Evolutionary conservation across 208 protist species (phyloP).

Genomic region (Endotrypanum monterogeii): DNA sequence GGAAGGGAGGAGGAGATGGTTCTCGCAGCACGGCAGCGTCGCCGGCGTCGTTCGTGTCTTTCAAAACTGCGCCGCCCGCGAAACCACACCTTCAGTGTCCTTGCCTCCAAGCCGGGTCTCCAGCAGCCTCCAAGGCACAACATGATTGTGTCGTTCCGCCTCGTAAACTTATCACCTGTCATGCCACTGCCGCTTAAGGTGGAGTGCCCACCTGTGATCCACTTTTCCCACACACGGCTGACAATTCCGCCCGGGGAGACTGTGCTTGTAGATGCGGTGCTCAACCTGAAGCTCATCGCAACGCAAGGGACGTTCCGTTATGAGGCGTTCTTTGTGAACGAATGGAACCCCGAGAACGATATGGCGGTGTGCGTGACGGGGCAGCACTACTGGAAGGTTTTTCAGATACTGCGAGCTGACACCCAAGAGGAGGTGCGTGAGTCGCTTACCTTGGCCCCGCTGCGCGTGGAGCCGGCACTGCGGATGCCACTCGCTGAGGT

Average conservation of each 20-base stretch:
- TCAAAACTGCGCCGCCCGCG: slow-evolving; percentile 20
- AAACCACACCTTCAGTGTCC: slow-evolving; percentile 25
- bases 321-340: slow-evolving; percentile 84
- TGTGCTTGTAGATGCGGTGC: slow-evolving; percentile 47
- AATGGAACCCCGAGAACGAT: slow-evolving; percentile 87
- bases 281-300: slow-evolving; percentile 65
- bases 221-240: slow-evolving; percentile 59
- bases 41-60: slow-evolving; percentile 15
- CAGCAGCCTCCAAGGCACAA: slow-evolving; percentile 13
- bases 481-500: slow-evolving; percentile 61
- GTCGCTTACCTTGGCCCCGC: slow-evolving; percentile 56
- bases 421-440: slow-evolving; percentile 49
- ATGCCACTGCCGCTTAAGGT: slow-evolving; percentile 76
- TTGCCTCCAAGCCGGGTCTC: slow-evolving; percentile 12
- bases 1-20: slow-evolving; percentile 16
- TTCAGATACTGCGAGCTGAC: slow-evolving; percentile 60
- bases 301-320: slow-evolving; percentile 79
- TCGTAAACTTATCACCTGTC: slow-evolving; percentile 68
- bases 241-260: slow-evolving; percentile 60
- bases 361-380: slow-evolving; percentile 77
- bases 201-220: slow-evolving; percentile 76
- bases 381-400: slow-evolving; percentile 86
- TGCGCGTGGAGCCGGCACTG: slow-evolving; percentile 48
- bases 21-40: slow-evolving; percentile 18
- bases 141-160: slow-evolving; percentile 29